phyloP scores from a whole-genome alignment of 2,329 filamentous ascomycete genomes.

The Fusarium incarnatum region DNA sequence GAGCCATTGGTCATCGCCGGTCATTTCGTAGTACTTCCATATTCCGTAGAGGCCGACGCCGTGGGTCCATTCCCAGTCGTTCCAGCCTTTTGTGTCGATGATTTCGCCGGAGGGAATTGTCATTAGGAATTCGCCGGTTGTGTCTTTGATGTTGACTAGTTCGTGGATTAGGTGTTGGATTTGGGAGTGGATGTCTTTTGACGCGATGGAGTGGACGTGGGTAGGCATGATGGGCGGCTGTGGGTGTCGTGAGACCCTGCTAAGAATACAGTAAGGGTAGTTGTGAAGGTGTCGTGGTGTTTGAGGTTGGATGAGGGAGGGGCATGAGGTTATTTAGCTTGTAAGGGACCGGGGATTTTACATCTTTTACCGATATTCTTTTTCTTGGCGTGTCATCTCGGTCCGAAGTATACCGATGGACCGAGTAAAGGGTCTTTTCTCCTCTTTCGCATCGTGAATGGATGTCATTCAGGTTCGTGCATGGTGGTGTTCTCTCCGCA shows the following conservation, averaged over 20 bases:
- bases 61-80: conserved; percentile 87
- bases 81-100: conserved; percentile 88
- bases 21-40: conserved; percentile 83
- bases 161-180: conserved; percentile 78
- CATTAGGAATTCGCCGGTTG: conserved; percentile 78
- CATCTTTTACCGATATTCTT: conserved; percentile 1
- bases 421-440: neutral
- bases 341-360: neutral
- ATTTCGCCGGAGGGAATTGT: conserved; percentile 77
- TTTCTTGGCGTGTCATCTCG: conserved; percentile 18
- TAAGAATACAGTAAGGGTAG: too few relatives aligned
- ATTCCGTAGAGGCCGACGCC: conserved; percentile 84
- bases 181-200: conserved; percentile 62
- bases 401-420: conserved; percentile 36
- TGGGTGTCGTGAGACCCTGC: neutral
- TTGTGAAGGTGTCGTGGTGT: neutral
- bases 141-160: conserved; percentile 81
- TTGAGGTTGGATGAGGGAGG: neutral
- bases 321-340: conserved; percentile 19
- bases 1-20: conserved; percentile 69
- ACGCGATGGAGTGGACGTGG: conserved; percentile 58
- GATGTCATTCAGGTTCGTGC: neutral
- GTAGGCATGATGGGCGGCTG: conserved; percentile 45
- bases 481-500: conserved; percentile 26
- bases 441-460: neutral